Evolutionary conservation across 169 alveolate genomes (phyloP), one percentile per base, ranked within the genome.

Genomic region (Cryptosporidium sp.): DNA sequence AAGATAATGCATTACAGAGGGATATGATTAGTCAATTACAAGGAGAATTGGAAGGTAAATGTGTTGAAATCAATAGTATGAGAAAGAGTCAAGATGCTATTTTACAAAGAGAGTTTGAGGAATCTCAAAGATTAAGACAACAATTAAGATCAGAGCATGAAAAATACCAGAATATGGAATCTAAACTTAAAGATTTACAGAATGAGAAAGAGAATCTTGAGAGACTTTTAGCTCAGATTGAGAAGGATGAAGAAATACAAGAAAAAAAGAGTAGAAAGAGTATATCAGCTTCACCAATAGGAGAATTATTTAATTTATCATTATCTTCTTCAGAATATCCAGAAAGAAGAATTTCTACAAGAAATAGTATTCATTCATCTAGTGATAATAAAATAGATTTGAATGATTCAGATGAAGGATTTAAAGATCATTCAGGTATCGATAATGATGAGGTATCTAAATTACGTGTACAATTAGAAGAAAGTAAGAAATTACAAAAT

Each of bases 51-150:
- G 80, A 80, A 33, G 89, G 89, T 12, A 80, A 62, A 42, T 80
- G 75, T 65, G 75, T 62, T 18, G 89, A 80, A 21, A 80, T 80
- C 18, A 80, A 80, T 18, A 80, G 69, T 26, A 60, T 80, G 67
- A 80, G 89, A 29, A 80, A 80, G 68, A 44, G 69, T 9, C 89
- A 80, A 26, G 89, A 80, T 48, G 37, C 56, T 10, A 80, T 80
- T 61, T 67, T 80, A n/a, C 89, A 80, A 56, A 80, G 89, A 33
- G 89, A 80, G 26, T 80, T 80, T 80, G 89, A 80, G 6, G 89
- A 80, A 44, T 80, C 89, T 51, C 75, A 62, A 14, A 60, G 75
- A 26, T 44, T 80, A 6, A 80, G 89, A 62, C 89, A 80, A 3
- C 73, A 80, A 16, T 39, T 80, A 44, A 80, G 75, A 60, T 37